Evolutionary conservation across 192 early-diverging fungal genomes (phyloP).

Genomic region (Glomus cerebriforme): DNA sequence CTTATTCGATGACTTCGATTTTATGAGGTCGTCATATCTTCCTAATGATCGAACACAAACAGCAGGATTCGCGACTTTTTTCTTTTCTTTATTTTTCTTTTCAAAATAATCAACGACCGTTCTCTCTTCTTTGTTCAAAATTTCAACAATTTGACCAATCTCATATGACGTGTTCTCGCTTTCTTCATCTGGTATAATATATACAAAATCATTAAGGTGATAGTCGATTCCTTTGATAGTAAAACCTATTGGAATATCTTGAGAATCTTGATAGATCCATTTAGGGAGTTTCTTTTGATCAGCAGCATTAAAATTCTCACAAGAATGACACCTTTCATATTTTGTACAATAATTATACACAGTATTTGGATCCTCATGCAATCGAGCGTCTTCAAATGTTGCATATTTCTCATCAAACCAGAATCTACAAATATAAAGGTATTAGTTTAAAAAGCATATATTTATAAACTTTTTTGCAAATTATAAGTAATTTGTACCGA

Average conservation of each 20-base stretch:
- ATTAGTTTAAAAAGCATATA: neutral
- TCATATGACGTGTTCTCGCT: constrained; percentile 47
- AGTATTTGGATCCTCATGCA: constrained; percentile 35
- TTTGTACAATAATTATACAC: constrained; percentile 31
- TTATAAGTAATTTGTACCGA: neutral
- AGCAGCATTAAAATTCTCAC: constrained; percentile 1
- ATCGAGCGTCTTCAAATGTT: constrained; percentile 56
- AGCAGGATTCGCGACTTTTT: neutral
- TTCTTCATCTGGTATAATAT: constrained; percentile 47
- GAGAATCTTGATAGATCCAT: constrained; percentile 11
- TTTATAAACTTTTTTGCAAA: no score
- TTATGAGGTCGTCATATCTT: constrained; percentile 13
- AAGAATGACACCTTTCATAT: constrained; percentile 30
- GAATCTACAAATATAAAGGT: constrained; percentile 34
- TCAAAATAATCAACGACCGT: neutral
- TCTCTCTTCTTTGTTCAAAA: constrained; percentile 17
- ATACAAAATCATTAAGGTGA: constrained; percentile 58
- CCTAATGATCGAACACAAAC: neutral
- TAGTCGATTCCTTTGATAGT: constrained; percentile 46
- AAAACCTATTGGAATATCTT: neutral
- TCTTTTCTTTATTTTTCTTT: neutral
- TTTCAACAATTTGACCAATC: constrained; percentile 54
- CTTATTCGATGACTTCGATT: neutral
- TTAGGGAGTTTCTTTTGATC: neutral
- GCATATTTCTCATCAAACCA: constrained; percentile 58